These are phyloP conservation scores for Scheffersomyces quercinus DNA, from an alignment of 1,139 yeast species.

Conservation along the genomic window DNA sequence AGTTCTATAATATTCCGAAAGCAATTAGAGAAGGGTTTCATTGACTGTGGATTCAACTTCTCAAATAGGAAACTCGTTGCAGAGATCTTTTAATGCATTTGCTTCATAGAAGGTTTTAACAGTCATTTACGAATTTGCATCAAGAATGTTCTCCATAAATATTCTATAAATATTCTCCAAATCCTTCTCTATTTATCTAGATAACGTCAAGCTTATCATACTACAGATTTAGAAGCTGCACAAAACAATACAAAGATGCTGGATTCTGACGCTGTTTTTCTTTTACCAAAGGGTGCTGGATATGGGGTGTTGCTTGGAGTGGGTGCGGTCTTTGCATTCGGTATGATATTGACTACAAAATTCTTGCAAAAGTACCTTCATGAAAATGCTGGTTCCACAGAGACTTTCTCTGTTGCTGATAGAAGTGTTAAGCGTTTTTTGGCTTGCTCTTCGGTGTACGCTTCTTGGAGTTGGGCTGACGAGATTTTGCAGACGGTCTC, in stretches of 20 bases:
- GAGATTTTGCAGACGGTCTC: constrained; percentile 26
- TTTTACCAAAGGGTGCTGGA: constrained; percentile 19
- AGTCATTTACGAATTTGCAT: too few relatives aligned
- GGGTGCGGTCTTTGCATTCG: constrained; percentile 29
- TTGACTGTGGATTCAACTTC: background rate
- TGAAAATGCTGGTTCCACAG: constrained; percentile 28
- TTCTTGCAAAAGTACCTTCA: constrained; percentile 23
- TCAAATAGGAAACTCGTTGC: constrained; percentile 1
- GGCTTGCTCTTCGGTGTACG: constrained; percentile 27
- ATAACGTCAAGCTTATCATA: too few relatives aligned
- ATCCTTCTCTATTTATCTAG: too few relatives aligned
- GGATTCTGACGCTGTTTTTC: background rate
- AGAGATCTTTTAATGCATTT: background rate
- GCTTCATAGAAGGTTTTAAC: too few relatives aligned
- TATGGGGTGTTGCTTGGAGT: constrained; percentile 30
- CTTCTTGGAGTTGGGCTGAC: constrained; percentile 32
- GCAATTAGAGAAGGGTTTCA: too few relatives aligned
- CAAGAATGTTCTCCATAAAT: too few relatives aligned
- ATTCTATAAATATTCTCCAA: too few relatives aligned
- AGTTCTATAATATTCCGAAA: too few relatives aligned
- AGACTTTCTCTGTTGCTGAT: constrained; percentile 30
- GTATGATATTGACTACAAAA: constrained; percentile 26
- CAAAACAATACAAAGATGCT: background rate
- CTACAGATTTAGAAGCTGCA: too few relatives aligned
- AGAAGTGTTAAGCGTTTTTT: constrained; percentile 26